Conservation (phyloP, 129 eudicot genomes). For the Scalesia atractyloides region DNA sequence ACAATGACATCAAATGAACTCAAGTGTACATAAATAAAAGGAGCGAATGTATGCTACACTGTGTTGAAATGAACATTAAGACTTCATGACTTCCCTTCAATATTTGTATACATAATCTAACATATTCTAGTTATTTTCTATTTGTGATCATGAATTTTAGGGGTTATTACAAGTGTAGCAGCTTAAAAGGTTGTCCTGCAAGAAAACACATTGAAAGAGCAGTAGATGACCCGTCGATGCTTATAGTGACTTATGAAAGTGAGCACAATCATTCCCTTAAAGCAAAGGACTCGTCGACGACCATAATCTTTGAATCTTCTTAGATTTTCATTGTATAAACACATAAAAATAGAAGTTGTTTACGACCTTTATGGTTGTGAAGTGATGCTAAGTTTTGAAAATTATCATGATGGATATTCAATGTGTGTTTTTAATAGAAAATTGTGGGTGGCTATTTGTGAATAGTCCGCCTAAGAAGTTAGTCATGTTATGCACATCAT, state of each 20-base stretch:
- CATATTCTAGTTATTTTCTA: neutral
- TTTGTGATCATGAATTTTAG: conserved; percentile 30
- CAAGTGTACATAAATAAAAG: too few species aligned
- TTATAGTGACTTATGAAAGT: conserved; percentile 89
- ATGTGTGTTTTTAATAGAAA: too few species aligned
- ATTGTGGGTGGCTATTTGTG: too few species aligned
- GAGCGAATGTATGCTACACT: too few species aligned
- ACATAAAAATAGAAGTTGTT: conserved; percentile 1
- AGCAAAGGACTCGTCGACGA: conserved; percentile 54
- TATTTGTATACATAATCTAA: neutral
- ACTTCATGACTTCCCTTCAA: neutral
- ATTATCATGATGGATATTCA: too few species aligned
- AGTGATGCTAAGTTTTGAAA: too few species aligned
- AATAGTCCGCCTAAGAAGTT: too few species aligned
- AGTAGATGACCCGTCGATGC: conserved; percentile 84
- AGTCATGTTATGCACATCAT: too few species aligned
- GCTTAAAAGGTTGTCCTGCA: conserved; percentile 92
- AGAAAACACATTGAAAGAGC: conserved; percentile 94
- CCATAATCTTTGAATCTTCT: conserved; percentile 91
- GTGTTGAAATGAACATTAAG: too few species aligned
- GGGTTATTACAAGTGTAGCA: conserved; percentile 97
- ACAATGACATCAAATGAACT: too few species aligned
- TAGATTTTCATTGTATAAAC: conserved; percentile 17
- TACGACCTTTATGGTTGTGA: conserved; percentile 30
- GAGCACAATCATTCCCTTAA: conserved; percentile 82